phyloP scores from a whole-genome alignment of 805 yeast species.

The Tanozyma kutaoensis region DNA sequence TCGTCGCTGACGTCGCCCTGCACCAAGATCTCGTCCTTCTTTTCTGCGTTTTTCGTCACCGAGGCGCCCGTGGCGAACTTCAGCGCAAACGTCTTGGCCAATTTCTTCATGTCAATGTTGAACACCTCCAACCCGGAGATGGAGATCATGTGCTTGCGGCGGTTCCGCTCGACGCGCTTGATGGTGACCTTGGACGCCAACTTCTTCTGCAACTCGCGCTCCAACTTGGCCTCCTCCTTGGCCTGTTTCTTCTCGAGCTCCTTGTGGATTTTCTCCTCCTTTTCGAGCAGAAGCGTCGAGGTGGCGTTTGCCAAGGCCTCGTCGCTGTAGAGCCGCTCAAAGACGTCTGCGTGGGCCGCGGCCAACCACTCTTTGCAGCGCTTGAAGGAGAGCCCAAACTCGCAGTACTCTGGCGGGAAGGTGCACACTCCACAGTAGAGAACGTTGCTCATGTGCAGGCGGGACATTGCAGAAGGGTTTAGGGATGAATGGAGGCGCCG shows the following conservation, averaged over 20 bases:
- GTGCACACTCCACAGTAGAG: conserved; percentile 73
- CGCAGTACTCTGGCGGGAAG: conserved; percentile 87
- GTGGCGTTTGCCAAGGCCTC: conserved; percentile 43
- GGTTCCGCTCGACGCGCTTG: conserved; percentile 82
- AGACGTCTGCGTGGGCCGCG: conserved; percentile 44
- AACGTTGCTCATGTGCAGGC: no score
- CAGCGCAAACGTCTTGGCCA: conserved; percentile 84
- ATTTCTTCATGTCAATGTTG: conserved; percentile 78
- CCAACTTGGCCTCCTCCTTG: conserved; percentile 75
- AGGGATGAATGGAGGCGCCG: no score
- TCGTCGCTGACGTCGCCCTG: conserved; percentile 95
- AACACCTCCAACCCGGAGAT: conserved; percentile 82
- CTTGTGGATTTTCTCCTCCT: conserved; percentile 69
- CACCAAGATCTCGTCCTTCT: conserved; percentile 80
- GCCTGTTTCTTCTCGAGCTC: conserved; percentile 77
- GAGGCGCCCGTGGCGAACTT: conserved; percentile 95
- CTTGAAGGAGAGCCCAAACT: conserved; percentile 70
- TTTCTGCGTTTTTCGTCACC: conserved; percentile 79
- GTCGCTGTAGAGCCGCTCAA: conserved; percentile 44
- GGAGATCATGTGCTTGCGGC: conserved; percentile 77
- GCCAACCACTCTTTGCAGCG: conserved; percentile 79
- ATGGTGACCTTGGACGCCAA: conserved; percentile 70
- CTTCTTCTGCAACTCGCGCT: conserved; percentile 69
- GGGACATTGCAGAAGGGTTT: no score
- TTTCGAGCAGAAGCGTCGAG: conserved; percentile 54